Base-by-base conservation (phyloP, 148 eudicot genomes). In the Chenopodium berlandieri region DNA sequence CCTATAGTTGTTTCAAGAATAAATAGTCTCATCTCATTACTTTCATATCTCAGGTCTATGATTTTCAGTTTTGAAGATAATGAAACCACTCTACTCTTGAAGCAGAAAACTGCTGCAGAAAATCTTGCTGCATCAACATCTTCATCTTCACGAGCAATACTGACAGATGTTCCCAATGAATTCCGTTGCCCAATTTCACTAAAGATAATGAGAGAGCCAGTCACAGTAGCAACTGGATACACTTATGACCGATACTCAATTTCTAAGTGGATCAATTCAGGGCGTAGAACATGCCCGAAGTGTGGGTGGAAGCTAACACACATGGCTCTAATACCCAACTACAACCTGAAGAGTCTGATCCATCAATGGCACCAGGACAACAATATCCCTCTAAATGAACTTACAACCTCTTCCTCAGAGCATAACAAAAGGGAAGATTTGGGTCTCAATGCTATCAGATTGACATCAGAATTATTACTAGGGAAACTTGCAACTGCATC, bases 101-200 rank as follows among this genome's bases (percentile, higher is more conserved):
- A 78, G 76, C 77, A 83, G 77, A 78, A 27, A 75, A 75, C 85
- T 14, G 79, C 75, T 4, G 81, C 66, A 62, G 79, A 52, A 19
- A 83, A 75, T 3, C 80, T 82, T 23, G 75, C 75, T 75, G 75
- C 75, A 6, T 84, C 88, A 58, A 1, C 63, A 58, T 58, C 63
- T 58, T 58, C 63, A 32, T 75, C 86, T 68, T 84, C 85, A 13
- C 78, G 83, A 47, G 83, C 86, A 2, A 77, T 75, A 37, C 62
- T 82, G 23, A 76, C 82, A 73, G 86, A 87, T 65, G 64, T 88
- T 16, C 93, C 93, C 1, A 88, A 89, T 82, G 91, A 89, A 68
- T 92, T 85, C 23, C 85, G 92, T 27, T 92, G 95, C 84, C 95
- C 93, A 19, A 89, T 92, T 78, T 86, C 95, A 60, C 88, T 88